phyloP scores from a whole-genome alignment of 257 asterid species.

The Solanum megistacrolobum region DNA sequence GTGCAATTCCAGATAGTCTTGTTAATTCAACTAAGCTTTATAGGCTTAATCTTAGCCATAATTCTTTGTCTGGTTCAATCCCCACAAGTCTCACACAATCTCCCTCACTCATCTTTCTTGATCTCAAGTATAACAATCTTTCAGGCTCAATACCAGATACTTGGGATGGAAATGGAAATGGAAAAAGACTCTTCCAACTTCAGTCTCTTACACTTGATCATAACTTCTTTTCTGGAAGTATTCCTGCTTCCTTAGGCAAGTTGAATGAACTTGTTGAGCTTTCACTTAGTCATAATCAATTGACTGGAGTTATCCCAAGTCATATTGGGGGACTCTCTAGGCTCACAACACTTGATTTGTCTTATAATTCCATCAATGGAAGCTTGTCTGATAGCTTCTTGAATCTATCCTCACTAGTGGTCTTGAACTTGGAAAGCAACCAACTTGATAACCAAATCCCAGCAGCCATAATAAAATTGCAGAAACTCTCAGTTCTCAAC shows the following conservation, averaged over 20 bases:
- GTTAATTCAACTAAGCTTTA: constrained; percentile 65
- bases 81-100: constrained; percentile 51
- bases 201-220: constrained; percentile 47
- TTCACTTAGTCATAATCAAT: constrained; percentile 30
- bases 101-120: constrained; percentile 42
- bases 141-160: constrained; percentile 60
- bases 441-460: constrained; percentile 13
- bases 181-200: constrained; percentile 22
- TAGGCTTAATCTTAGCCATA: constrained; percentile 63
- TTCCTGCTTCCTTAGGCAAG: constrained; percentile 38
- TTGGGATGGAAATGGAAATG: constrained; percentile 39
- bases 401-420: constrained; percentile 25
- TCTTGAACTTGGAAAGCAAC: constrained; percentile 26
- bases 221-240: constrained; percentile 37
- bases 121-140: constrained; percentile 46
- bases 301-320: constrained; percentile 35
- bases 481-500: constrained; percentile 46
- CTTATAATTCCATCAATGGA: constrained; percentile 50
- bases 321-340: constrained; percentile 33
- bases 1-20: constrained; percentile 41
- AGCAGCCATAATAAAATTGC: constrained; percentile 4
- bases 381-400: constrained; percentile 39
- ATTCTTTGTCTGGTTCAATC: constrained; percentile 58
- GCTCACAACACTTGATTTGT: constrained; percentile 40
- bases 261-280: constrained; percentile 20